Evolutionary conservation across 306 rosid genomes (phyloP).

Genomic region (Calophaca sinica): DNA sequence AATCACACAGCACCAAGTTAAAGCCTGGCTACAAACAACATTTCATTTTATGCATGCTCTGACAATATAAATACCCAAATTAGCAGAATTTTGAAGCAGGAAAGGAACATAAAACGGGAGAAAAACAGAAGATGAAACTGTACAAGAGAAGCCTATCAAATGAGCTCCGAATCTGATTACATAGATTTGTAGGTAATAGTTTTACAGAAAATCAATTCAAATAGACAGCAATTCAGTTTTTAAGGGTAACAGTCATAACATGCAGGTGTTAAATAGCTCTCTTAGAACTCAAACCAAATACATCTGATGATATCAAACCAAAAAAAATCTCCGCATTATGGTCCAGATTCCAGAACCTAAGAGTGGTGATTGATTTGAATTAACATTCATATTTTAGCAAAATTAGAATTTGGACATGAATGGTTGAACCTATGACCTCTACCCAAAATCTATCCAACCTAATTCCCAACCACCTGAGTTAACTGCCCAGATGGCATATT

Average conservation of each 20-base stretch:
- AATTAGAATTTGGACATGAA: neutral
- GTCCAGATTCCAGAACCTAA: neutral
- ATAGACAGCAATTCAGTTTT: slow-evolving; percentile 13
- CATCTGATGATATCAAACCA: neutral
- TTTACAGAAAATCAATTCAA: slow-evolving; percentile 11
- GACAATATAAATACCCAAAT: slow-evolving; percentile 21
- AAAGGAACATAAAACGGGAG: slow-evolving; percentile 35
- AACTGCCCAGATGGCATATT: neutral
- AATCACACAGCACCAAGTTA: slow-evolving; percentile 29
- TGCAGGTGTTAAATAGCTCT: neutral
- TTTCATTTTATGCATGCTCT: slow-evolving; percentile 19
- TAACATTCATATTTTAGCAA: neutral
- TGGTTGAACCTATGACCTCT: slow-evolving; percentile 11
- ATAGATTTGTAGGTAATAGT: slow-evolving; percentile 9
- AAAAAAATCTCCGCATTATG: neutral
- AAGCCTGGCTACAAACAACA: slow-evolving; percentile 23
- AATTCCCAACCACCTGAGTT: neutral
- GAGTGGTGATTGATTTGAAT: neutral
- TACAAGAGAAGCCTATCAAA: slow-evolving; percentile 31
- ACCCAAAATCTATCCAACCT: neutral
- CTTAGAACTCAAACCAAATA: slow-evolving; percentile 3
- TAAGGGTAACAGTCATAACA: slow-evolving; percentile 10
- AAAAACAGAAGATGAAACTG: slow-evolving; percentile 24
- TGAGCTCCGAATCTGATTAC: neutral
- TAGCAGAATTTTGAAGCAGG: slow-evolving; percentile 29